Percentiles rank a stretch among this genome's conserved stretches.
phyloP scores from a whole-genome alignment of 2,329 filamentous ascomycete genomes.

The Fonsecaea erecta region DNA sequence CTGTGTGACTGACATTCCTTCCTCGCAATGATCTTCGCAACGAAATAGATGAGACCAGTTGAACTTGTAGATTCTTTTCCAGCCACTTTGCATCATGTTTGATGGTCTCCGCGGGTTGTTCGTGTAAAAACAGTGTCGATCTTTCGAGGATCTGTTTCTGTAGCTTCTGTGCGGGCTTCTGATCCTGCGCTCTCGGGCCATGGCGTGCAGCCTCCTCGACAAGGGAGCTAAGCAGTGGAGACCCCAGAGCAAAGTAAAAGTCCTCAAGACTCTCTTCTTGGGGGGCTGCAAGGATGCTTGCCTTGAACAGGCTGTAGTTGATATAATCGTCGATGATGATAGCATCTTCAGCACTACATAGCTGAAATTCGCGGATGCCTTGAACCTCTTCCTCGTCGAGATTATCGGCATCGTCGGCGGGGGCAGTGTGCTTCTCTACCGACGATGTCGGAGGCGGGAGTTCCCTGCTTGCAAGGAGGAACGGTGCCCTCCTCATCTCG shows the following conservation, averaged over 20 bases:
- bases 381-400: conserved; percentile 64
- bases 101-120: conserved; percentile 76
- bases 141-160: conserved; percentile 85
- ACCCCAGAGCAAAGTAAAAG: conserved; percentile 83
- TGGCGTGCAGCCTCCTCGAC: conserved; percentile 79
- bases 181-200: conserved; percentile 68
- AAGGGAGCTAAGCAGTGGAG: conserved; percentile 73
- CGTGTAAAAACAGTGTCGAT: conserved; percentile 86
- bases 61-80: conserved; percentile 79
- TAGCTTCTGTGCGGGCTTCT: conserved; percentile 69
- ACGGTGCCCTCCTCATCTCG: conserved; percentile 74
- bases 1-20: conserved; percentile 69
- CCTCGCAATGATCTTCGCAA: conserved; percentile 77
- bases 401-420: conserved; percentile 48
- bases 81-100: conserved; percentile 89
- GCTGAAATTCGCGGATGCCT: conserved; percentile 75
- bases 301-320: conserved; percentile 85
- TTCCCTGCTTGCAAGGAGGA: conserved; percentile 83
- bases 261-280: conserved; percentile 85
- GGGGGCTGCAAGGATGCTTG: conserved; percentile 80
- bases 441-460: conserved; percentile 49
- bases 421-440: conserved; percentile 45
- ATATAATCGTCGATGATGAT: conserved; percentile 87
- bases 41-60: conserved; percentile 76
- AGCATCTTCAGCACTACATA: conserved; percentile 72